Evolutionary conservation across 495 filamentous ascomycete species (phyloP), one percentile per base, ranked within the genome.

Genomic region (Talaromyces borbonicus): DNA sequence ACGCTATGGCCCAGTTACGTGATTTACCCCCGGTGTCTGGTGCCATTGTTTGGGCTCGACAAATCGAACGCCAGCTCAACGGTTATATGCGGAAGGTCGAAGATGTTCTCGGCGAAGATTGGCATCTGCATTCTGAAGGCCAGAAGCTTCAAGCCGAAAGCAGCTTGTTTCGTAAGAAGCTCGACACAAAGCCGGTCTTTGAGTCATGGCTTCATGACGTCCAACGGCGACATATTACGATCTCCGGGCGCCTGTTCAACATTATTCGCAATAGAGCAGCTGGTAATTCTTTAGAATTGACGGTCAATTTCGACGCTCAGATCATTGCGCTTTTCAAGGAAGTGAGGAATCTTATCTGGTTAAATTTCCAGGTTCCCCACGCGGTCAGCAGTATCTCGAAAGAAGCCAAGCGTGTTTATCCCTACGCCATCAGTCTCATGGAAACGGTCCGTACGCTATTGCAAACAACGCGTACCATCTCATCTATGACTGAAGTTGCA

Each of bases 321-420:
- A 84, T 97, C 48, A 99, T 97, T 60, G 86, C 88, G 0, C 66
- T 99, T 24, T 99, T 97, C 73, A 99, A 99, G 57, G 92, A 99
- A 66, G 93, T 95, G n/a, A 80, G 92, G 20, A 97, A 97, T 55
- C 73, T 99, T 23, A 75, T 87, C 20, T 97, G 90, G 89, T 78
- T 92, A 36, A 88, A 85, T 55, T 97, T 84, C 60, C 80, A 83
- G 43, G 85, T 99, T 22, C 92, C 93, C 19, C 92, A 97, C 67
- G 74, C 83, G 1, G 83, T 99, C 56, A 95, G 81, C 73, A 97
- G 87, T 52, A 84, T 93, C 49, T 93, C 92, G 2, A 97, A 95
- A 63, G 92, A 97, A 56, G 93, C 92, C 1, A 95, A 93, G 60
- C 77, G 90, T 29, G 92, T 97, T 8, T 99, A 99, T 56, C 92